phyloP scores from a whole-genome alignment of 139 green algal species.

The Coccomyxa sp. region DNA sequence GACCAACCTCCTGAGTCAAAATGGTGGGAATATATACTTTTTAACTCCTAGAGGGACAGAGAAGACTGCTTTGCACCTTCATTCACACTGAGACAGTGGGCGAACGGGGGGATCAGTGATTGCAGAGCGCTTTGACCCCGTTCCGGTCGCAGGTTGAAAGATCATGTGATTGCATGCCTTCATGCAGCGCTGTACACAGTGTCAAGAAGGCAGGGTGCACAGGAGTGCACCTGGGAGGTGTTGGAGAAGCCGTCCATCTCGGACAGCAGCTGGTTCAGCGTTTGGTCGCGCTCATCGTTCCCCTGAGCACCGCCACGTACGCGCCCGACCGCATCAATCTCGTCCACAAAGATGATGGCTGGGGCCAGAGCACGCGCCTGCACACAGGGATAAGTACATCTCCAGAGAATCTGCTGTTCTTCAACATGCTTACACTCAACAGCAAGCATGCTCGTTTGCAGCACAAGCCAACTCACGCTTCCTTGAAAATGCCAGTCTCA shows the following conservation, averaged over 20 bases:
- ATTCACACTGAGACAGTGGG: no score
- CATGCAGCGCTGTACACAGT: no score
- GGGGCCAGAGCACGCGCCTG: slow-evolving; percentile 71
- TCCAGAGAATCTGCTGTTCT: no score
- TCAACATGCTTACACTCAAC: not conserved
- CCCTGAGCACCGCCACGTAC: slow-evolving; percentile 56
- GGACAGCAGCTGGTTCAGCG: slow-evolving; percentile 90
- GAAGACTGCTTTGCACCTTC: no score
- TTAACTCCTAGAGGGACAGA: no score
- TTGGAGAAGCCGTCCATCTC: slow-evolving; percentile 91
- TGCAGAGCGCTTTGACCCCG: no score
- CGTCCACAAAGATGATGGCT: slow-evolving; percentile 96
- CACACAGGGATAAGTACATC: not conserved
- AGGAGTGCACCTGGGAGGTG: not conserved
- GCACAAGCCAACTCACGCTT: not conserved
- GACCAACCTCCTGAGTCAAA: no score
- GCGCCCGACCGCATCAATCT: slow-evolving; percentile 89
- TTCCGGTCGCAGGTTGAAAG: no score
- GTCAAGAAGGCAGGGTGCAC: no score
- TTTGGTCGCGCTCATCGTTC: slow-evolving; percentile 94
- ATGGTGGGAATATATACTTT: no score
- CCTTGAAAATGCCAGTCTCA: no score
- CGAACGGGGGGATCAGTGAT: not conserved
- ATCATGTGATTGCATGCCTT: no score
- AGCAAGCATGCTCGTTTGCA: not conserved